Conservation (phyloP, 192 early-diverging fungal species). For the Phycomyces blakesleeanus region DNA sequence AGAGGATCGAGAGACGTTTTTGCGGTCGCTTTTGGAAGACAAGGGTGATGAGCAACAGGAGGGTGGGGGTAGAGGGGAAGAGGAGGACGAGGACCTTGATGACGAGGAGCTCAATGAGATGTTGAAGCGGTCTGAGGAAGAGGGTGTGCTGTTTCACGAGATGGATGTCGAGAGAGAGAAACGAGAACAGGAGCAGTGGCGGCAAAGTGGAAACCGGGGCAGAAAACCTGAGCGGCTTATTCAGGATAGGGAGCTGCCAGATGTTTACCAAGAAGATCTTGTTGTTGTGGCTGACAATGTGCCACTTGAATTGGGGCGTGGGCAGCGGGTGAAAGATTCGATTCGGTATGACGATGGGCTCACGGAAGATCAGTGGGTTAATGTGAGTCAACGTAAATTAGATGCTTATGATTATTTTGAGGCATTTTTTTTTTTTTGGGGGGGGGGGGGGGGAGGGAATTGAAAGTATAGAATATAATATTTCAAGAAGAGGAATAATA, state of each 20-base stretch:
- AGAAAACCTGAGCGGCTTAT: slow-evolving; percentile 74
- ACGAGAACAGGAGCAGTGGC: slow-evolving; percentile 50
- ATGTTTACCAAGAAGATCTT: slow-evolving; percentile 65
- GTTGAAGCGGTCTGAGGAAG: slow-evolving; percentile 82
- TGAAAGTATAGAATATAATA: too few species aligned
- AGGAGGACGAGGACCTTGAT: slow-evolving; percentile 68
- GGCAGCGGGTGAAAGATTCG: slow-evolving; percentile 67
- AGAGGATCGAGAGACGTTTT: slow-evolving; percentile 87
- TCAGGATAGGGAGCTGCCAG: slow-evolving; percentile 81
- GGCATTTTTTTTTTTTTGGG: too few species aligned
- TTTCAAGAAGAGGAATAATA: not conserved
- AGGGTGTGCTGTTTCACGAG: slow-evolving; percentile 64
- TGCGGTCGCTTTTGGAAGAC: slow-evolving; percentile 83
- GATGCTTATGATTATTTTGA: too few species aligned
- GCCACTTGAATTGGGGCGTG: slow-evolving; percentile 64
- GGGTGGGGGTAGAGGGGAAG: too few species aligned
- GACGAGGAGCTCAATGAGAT: slow-evolving; percentile 94
- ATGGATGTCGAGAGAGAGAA: slow-evolving; percentile 71
- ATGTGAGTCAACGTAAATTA: slow-evolving; percentile 45
- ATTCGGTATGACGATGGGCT: slow-evolving; percentile 90
- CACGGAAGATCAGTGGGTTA: slow-evolving; percentile 92
- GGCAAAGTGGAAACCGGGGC: slow-evolving; percentile 51
- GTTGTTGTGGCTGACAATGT: slow-evolving; percentile 33
- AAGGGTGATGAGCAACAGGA: slow-evolving; percentile 79
- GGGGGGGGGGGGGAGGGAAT: not conserved